Conservation (phyloP, 176 grass and related monocot species). For the Carex littledalei region DNA sequence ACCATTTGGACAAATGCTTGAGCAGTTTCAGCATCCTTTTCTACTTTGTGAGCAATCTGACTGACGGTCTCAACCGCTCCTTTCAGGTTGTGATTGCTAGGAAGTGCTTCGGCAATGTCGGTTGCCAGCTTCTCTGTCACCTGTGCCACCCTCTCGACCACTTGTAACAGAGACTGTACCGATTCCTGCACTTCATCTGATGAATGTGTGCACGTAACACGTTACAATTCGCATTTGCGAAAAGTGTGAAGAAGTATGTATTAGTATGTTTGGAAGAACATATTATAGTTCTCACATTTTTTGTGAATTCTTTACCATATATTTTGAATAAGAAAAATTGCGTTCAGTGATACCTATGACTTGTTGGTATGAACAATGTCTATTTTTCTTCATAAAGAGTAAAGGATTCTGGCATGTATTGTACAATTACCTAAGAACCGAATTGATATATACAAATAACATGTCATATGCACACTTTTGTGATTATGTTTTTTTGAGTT, state of each 20-base stretch:
- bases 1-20: slow-evolving; percentile 67
- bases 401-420: not conserved
- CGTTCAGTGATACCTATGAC: not conserved
- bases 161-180: slow-evolving; percentile 32
- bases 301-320: not conserved
- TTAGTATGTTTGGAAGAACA: not conserved
- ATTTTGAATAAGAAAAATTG: not conserved
- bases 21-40: slow-evolving; percentile 55
- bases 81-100: slow-evolving; percentile 36
- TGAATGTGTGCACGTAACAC: not conserved
- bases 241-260: not conserved
- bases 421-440: not conserved
- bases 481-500: not conserved
- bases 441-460: not conserved
- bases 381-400: not conserved
- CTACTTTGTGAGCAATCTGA: slow-evolving; percentile 47
- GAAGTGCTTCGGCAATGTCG: slow-evolving; percentile 41
- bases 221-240: not conserved
- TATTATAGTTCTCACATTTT: not conserved
- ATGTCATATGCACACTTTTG: not conserved
- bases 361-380: not conserved
- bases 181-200: slow-evolving; percentile 39
- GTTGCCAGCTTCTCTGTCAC: slow-evolving; percentile 49
- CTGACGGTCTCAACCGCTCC: slow-evolving; percentile 38
- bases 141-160: slow-evolving; percentile 56